Conservation (phyloP, 768 basidiomycete species). For the Panus rudis region DNA sequence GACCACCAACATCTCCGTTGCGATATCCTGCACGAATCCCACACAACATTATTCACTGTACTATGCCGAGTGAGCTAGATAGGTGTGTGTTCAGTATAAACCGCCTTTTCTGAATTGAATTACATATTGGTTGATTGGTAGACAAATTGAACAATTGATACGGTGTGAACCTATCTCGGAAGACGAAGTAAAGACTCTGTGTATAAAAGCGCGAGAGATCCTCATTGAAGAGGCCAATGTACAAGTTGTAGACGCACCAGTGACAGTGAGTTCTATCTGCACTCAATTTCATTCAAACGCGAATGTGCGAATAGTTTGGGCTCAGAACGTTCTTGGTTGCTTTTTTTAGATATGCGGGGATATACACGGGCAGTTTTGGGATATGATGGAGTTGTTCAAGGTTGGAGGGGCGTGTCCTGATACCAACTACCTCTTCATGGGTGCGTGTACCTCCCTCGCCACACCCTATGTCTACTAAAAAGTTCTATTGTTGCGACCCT, state of each 20-base stretch:
- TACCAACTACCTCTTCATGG: constrained; percentile 96
- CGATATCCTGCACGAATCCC: too few relatives aligned
- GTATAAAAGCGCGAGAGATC: constrained; percentile 93
- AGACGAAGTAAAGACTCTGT: constrained; percentile 90
- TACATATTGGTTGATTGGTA: too few relatives aligned
- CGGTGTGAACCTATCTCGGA: constrained; percentile 95
- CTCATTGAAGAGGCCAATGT: constrained; percentile 98
- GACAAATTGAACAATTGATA: constrained; percentile 91
- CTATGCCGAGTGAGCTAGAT: too few relatives aligned
- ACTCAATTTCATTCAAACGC: constrained; percentile 8
- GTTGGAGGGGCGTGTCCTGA: constrained; percentile 89
- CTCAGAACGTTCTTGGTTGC: background rate
- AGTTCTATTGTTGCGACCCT: constrained; percentile 1
- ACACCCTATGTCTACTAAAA: background rate
- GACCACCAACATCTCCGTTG: too few relatives aligned
- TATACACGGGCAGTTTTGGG: constrained; percentile 97
- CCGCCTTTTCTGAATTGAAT: too few relatives aligned
- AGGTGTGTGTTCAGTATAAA: too few relatives aligned
- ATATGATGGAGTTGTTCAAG: constrained; percentile 92
- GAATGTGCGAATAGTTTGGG: constrained; percentile 10
- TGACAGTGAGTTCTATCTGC: constrained; percentile 61
- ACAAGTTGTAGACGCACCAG: constrained; percentile 91
- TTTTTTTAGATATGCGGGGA: constrained; percentile 76
- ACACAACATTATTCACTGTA: too few relatives aligned
- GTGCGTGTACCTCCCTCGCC: constrained; percentile 31